phyloP scores from a whole-genome alignment of 495 filamentous ascomycete species.

The Lentithecium fluviatile region DNA sequence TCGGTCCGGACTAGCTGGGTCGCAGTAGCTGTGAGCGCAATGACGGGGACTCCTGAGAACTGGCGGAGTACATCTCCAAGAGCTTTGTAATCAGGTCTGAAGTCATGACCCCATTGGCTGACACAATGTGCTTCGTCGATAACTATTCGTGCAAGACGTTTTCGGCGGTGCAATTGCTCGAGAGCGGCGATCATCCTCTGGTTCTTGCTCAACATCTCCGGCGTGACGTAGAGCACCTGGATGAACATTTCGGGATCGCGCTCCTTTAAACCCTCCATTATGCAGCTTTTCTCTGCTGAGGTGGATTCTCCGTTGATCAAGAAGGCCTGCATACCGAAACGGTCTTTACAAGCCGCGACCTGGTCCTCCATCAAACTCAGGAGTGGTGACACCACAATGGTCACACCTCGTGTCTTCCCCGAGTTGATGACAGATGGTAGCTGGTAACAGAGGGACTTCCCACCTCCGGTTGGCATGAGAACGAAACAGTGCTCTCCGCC shows the following conservation, averaged over 20 bases:
- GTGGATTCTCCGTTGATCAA: constrained; percentile 73
- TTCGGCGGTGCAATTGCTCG: constrained; percentile 58
- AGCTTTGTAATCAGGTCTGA: constrained; percentile 91
- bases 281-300: constrained; percentile 53
- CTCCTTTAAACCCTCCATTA: constrained; percentile 61
- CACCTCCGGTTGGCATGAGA: constrained; percentile 95
- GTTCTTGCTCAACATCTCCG: constrained; percentile 91
- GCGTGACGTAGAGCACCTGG: constrained; percentile 89
- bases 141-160: constrained; percentile 81
- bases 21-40: constrained; percentile 93
- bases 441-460: constrained; percentile 96
- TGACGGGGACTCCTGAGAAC: constrained; percentile 77
- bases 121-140: constrained; percentile 99
- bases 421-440: constrained; percentile 80
- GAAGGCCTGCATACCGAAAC: constrained; percentile 71
- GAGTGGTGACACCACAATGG: constrained; percentile 90
- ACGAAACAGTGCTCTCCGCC: constrained; percentile 86
- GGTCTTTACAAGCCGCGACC: constrained; percentile 70
- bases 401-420: constrained; percentile 80
- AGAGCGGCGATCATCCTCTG: constrained; percentile 60
- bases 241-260: constrained; percentile 63
- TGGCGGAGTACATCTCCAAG: constrained; percentile 68
- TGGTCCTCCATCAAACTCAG: constrained; percentile 97
- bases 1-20: constrained; percentile 89
- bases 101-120: constrained; percentile 98